A percentile compares a stretch with the other conserved stretches of the same genome.
Conservation (phyloP, 352 stramenopile genomes). For the Phytopythium aichiense region DNA sequence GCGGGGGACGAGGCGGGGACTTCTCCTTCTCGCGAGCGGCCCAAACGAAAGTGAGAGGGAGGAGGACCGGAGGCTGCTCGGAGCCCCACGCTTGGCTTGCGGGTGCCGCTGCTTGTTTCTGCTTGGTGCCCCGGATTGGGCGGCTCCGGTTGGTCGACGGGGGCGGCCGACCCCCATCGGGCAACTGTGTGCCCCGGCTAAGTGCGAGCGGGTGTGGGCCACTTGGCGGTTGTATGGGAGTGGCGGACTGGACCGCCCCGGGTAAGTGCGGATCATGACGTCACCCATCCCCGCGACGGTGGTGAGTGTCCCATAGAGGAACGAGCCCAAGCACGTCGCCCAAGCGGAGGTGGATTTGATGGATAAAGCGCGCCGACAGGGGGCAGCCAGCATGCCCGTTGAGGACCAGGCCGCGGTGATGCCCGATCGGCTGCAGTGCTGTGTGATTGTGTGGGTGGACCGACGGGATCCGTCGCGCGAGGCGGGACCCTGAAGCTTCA, state of each 20-base stretch:
- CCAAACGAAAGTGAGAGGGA: neutral
- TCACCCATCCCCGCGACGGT: conserved; percentile 9
- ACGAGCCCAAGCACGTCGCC: neutral
- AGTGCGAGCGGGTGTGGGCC: neutral
- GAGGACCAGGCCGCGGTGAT: neutral
- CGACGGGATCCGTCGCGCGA: too few species aligned
- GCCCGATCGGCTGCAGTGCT: neutral
- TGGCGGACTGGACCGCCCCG: neutral
- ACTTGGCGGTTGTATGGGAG: neutral
- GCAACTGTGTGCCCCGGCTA: neutral
- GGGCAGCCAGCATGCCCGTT: too few species aligned
- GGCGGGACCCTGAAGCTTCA: neutral
- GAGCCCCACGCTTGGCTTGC: neutral
- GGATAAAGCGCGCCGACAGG: neutral
- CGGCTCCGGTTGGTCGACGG: neutral
- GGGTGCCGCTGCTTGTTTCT: conserved; percentile 2
- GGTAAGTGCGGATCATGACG: conserved; percentile 29
- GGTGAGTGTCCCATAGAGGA: conserved; percentile 1
- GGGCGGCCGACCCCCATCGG: neutral
- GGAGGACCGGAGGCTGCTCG: conserved; percentile 1
- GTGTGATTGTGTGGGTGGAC: neutral
- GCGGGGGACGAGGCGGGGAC: neutral
- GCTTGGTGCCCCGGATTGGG: neutral
- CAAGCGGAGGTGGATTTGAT: neutral
- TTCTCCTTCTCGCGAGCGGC: conserved; percentile 19